A percentile compares a stretch with the other conserved stretches of the same genome.
Conservation (phyloP, 495 filamentous ascomycete species). For the Lasiosphaeria miniovina region DNA sequence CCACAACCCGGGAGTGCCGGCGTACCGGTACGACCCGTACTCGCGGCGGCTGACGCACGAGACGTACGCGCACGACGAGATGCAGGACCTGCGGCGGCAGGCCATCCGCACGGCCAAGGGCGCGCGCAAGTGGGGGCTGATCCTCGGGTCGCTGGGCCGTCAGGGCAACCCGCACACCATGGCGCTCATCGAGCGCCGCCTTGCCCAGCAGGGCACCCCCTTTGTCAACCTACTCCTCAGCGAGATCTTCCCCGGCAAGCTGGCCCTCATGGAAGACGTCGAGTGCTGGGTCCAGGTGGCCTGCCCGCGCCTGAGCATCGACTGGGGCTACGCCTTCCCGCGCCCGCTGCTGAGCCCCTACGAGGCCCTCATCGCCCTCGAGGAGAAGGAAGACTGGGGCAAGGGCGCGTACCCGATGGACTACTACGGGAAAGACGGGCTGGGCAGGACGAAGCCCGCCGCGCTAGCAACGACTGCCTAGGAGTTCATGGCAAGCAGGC, state of each 20-base stretch:
- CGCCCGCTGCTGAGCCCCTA: slow-evolving; percentile 88
- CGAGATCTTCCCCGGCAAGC: slow-evolving; percentile 94
- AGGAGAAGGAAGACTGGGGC: slow-evolving; percentile 72
- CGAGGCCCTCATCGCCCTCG: slow-evolving; percentile 86
- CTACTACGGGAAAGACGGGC: slow-evolving; percentile 89
- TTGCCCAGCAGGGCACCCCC: slow-evolving; percentile 65
- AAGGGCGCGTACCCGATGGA: slow-evolving; percentile 93
- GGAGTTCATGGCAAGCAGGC: neutral
- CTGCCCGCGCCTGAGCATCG: slow-evolving; percentile 90
- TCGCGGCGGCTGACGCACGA: slow-evolving; percentile 86
- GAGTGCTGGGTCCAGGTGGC: slow-evolving; percentile 98
- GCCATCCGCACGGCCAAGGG: slow-evolving; percentile 71
- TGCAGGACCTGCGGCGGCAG: slow-evolving; percentile 73
- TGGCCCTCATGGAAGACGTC: slow-evolving; percentile 87
- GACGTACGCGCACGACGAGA: slow-evolving; percentile 82
- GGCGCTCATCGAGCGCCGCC: slow-evolving; percentile 72
- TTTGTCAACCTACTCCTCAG: slow-evolving; percentile 80
- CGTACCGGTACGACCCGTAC: slow-evolving; percentile 97
- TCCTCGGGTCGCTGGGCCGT: slow-evolving; percentile 85
- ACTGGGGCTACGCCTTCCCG: slow-evolving; percentile 97
- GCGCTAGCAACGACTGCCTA: neutral
- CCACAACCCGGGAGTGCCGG: slow-evolving; percentile 83
- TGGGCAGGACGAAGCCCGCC: slow-evolving; percentile 69
- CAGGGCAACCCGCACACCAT: slow-evolving; percentile 96
- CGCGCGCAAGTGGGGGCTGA: slow-evolving; percentile 88